Conservation (phyloP, 805 yeast genomes). For the Zygosaccharomyces siamensis region DNA sequence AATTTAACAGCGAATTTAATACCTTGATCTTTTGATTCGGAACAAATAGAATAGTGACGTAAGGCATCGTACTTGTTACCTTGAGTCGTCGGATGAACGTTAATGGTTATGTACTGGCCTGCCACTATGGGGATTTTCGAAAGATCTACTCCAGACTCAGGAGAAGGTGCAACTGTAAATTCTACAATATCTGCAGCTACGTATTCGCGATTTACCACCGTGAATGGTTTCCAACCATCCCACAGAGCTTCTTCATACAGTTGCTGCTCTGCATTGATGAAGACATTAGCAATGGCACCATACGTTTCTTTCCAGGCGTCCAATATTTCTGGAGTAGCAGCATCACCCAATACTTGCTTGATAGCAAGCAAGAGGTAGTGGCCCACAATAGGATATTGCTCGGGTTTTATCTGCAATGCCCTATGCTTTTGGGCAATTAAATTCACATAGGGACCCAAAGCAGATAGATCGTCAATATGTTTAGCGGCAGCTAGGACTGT, state of each 20-base stretch:
- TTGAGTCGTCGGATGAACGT: conserved; percentile 35
- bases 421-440: conserved; percentile 63
- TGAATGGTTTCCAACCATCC: conserved; percentile 55
- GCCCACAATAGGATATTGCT: conserved; percentile 66
- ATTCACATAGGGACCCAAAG: conserved; percentile 48
- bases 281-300: conserved; percentile 53
- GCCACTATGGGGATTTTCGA: conserved; percentile 29
- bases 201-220: conserved; percentile 37
- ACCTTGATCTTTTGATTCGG: conserved; percentile 35
- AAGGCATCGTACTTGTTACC: conserved; percentile 41
- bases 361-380: conserved; percentile 50
- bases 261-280: conserved; percentile 51
- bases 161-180: conserved; percentile 45
- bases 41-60: conserved; percentile 58
- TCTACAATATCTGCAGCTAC: conserved; percentile 49
- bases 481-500: conserved; percentile 59
- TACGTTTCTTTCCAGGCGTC: conserved; percentile 67
- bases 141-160: conserved; percentile 35
- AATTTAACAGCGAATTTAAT: conserved; percentile 57
- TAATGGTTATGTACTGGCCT: conserved; percentile 40
- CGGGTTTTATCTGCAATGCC: conserved; percentile 57
- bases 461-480: conserved; percentile 54
- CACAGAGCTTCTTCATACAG: conserved; percentile 49
- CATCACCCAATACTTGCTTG: conserved; percentile 48
- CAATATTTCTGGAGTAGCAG: conserved; percentile 55